Base-by-base conservation (phyloP, 2,329 filamentous ascomycete species). In the Alternaria sp. region DNA sequence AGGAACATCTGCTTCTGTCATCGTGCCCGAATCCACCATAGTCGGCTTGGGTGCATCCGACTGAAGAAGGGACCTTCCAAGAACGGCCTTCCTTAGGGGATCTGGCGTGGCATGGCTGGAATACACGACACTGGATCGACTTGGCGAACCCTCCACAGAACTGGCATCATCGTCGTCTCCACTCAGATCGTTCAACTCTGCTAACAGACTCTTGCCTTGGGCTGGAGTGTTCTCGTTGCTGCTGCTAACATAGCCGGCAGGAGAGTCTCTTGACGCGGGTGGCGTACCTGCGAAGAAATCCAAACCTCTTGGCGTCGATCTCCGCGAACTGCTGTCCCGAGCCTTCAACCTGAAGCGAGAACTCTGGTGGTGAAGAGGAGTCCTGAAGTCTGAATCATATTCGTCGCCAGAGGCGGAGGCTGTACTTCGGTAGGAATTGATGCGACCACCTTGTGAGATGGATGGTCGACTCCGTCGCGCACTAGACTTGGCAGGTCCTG, bases 371-470 rank as follows among this genome's bases (percentile, higher is more conserved):
- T 88, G 86, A 30, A 87, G 81, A 59, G 84, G 91, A 14, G 89
- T 95, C 73, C 84, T 87, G 26, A 87, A 51, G 83, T 85, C 61
- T 16, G 87, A 84, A 59, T 88, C 87, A 54, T 90, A 88, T 52
- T 96, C 93, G 62, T 87, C 93, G 3, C 86, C 90, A 28, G 93
- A 96, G 1, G 91, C 94, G 1, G 94, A 97, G 4, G 93, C 93
- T 9, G 93, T 96, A 79, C 93, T 97, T 71, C 92, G 85, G 79
- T 91, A 92, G 0, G 93, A 94, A 61, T 85, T 82, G 20, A 89
- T 86, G 68, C 87, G 86, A 57, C 84, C 83, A 52, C 81, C 71
- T 63, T 86, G 84, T 9, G 78, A 67, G 57, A 85, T 76, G 75
- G 75, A 65, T 51, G 79, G 75, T 30, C 80, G 76, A 65, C 80